Base-by-base conservation (phyloP, 169 alveolate species). In the Perkinsus chesapeaki region DNA sequence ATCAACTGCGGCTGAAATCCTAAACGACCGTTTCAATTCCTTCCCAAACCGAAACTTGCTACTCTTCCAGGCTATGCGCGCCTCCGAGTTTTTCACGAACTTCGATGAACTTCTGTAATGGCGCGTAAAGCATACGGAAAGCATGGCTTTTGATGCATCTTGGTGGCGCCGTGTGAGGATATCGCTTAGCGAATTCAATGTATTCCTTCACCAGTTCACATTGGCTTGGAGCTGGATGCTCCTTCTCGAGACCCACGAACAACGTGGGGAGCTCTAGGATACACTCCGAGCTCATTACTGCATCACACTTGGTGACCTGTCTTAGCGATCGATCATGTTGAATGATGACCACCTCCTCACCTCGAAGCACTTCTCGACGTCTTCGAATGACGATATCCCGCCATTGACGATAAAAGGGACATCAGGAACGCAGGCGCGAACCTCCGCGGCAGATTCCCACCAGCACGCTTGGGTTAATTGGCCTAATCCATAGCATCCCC, bases 271-370 rank as follows among this genome's bases (percentile, higher is more conserved):
- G 48, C 39, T 94, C 95, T 39, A 94, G 73, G 39, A 94, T 31
- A 38, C 92, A 94, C 73, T 94, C 95, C 0, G 94, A 73, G 27
- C 94, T 39, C 95, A 94, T 94, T n/a, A 94, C 94, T n/a, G 95
- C 95, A 72, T 94, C 95, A 38, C 91, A 92, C n/a, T 94, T 94
- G 93, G 48, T 27, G 72, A 91, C 39, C 39, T 39, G 39, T 5
- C 48, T 20, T 36, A 39, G 31, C 39, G 47, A 92, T 92, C 34
- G 0, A 23, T 31, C 1, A 1, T 39, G 91, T 3, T 12, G 60
- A 47, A 91, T 36, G 23, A 9, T 91, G 36, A 7, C 3, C 12
- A 92, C 43, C 31, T 47, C 31, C 27, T 20, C 93, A 39, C 91
- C 90, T 82, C 92, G 72, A 94, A 91, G 39, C 95, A 94, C 73